Conservation (phyloP, 2,329 filamentous ascomycete genomes). For the Lasiodiplodia sp. region DNA sequence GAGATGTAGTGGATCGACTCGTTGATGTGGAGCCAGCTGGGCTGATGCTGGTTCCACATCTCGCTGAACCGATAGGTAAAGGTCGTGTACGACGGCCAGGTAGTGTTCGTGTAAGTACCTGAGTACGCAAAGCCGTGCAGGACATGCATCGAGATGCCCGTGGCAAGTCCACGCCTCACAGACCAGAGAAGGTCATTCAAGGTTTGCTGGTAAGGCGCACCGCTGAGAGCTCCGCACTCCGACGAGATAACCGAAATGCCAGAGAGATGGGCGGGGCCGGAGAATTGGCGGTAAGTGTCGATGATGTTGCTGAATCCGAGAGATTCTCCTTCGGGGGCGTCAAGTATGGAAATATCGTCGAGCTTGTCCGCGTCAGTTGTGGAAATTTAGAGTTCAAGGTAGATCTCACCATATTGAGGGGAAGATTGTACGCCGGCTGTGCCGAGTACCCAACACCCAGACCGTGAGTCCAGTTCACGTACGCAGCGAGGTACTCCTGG, state of each 20-base stretch:
- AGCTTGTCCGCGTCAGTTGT: conserved; percentile 29
- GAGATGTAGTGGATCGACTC: conserved; percentile 49
- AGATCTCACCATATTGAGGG: conserved; percentile 41
- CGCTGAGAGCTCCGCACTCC: conserved; percentile 42
- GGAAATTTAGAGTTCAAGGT: neutral
- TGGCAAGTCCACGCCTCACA: conserved; percentile 51
- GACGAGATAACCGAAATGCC: conserved; percentile 43
- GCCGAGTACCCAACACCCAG: conserved; percentile 39
- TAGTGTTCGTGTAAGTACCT: conserved; percentile 54
- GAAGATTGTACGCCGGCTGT: conserved; percentile 46
- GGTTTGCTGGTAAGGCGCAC: conserved; percentile 39
- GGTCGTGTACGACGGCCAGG: conserved; percentile 57
- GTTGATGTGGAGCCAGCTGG: conserved; percentile 50
- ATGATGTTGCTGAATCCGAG: conserved; percentile 43
- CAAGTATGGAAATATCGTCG: conserved; percentile 39
- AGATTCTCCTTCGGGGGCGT: conserved; percentile 46
- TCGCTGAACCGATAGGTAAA: conserved; percentile 54
- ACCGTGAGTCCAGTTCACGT: conserved; percentile 38
- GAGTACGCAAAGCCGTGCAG: conserved; percentile 55
- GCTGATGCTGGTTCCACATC: conserved; percentile 50
- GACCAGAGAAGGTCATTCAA: conserved; percentile 44
- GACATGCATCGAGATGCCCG: conserved; percentile 53
- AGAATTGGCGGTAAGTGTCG: conserved; percentile 45
- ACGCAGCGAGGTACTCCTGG: conserved; percentile 38
- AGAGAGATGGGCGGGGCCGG: conserved; percentile 42